Conservation (phyloP, 1,139 yeast species). For the Candida frijolesensis region DNA sequence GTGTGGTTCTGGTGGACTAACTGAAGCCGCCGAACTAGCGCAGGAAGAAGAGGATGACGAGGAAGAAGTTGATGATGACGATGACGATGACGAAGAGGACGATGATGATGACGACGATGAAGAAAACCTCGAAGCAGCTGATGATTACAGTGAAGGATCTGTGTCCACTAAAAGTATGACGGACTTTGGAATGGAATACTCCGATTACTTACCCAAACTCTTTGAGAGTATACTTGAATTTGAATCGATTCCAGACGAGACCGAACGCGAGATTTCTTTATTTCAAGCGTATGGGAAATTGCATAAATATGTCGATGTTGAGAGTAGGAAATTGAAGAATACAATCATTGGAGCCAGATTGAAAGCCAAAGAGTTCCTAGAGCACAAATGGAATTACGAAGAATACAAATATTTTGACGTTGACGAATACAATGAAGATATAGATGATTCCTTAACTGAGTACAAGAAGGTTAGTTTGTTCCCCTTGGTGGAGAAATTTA, state of each 20-base stretch:
- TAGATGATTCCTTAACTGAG: slow-evolving; percentile 52
- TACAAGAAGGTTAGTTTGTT: slow-evolving; percentile 70
- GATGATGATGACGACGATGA: slow-evolving; percentile 21
- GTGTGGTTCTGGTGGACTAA: slow-evolving; percentile 19
- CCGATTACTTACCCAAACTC: slow-evolving; percentile 26
- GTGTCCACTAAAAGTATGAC: slow-evolving; percentile 7
- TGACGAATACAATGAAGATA: slow-evolving; percentile 49
- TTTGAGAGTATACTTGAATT: slow-evolving; percentile 39
- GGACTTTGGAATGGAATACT: slow-evolving; percentile 11
- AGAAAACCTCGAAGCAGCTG: slow-evolving; percentile 19
- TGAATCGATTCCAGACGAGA: slow-evolving; percentile 35
- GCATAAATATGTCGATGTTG: slow-evolving; percentile 34
- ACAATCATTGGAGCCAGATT: slow-evolving; percentile 36
- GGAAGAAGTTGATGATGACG: slow-evolving; percentile 28
- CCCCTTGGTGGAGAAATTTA: slow-evolving; percentile 89
- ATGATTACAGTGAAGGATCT: slow-evolving; percentile 18
- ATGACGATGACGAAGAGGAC: slow-evolving; percentile 24
- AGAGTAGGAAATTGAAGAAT: slow-evolving; percentile 33
- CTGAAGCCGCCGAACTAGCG: slow-evolving; percentile 30
- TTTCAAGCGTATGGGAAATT: slow-evolving; percentile 37
- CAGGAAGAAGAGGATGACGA: slow-evolving; percentile 31
- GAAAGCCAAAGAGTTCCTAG: slow-evolving; percentile 34
- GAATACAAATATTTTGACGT: slow-evolving; percentile 57
- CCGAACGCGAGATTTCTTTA: slow-evolving; percentile 48
- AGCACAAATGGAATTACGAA: slow-evolving; percentile 55